These are phyloP conservation scores for Candida michaelii DNA, from an alignment of 805 yeast species.

Conservation along the genomic window DNA sequence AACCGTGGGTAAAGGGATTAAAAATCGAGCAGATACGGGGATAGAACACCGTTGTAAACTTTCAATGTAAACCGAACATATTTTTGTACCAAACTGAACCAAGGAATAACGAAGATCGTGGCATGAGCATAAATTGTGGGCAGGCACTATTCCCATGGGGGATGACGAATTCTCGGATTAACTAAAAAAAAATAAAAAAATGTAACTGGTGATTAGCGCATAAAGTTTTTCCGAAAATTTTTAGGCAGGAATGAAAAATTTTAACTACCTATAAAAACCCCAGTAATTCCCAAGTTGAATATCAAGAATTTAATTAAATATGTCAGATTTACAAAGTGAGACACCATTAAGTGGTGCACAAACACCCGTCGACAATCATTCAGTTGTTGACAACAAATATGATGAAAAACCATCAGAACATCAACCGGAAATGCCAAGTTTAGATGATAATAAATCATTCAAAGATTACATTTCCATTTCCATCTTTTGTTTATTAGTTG, in stretches of 20 bases:
- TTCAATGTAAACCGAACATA: no score
- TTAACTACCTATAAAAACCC: neutral
- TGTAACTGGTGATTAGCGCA: conserved; percentile 6
- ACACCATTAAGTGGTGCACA: conserved; percentile 16
- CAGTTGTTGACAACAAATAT: conserved; percentile 16
- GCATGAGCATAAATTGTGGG: neutral
- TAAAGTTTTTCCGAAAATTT: conserved; percentile 6
- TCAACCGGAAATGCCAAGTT: conserved; percentile 7
- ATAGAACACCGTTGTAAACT: no score
- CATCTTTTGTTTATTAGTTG: conserved; percentile 52
- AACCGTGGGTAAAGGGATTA: no score
- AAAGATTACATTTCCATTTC: conserved; percentile 34
- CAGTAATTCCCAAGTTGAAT: neutral
- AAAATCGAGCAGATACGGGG: no score
- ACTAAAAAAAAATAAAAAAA: neutral
- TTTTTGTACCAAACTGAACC: no score
- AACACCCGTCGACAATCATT: conserved; percentile 17
- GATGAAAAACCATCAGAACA: conserved; percentile 11
- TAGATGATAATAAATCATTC: conserved; percentile 30
- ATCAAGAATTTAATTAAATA: neutral
- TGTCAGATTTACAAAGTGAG: conserved; percentile 4
- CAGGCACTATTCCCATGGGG: conserved; percentile 8
- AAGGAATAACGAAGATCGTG: neutral
- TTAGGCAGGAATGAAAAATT: neutral
- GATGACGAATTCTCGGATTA: conserved; percentile 1